phyloP scores from a whole-genome alignment of 2,329 filamentous ascomycete species.

The Tolypocladium pustulatum region DNA sequence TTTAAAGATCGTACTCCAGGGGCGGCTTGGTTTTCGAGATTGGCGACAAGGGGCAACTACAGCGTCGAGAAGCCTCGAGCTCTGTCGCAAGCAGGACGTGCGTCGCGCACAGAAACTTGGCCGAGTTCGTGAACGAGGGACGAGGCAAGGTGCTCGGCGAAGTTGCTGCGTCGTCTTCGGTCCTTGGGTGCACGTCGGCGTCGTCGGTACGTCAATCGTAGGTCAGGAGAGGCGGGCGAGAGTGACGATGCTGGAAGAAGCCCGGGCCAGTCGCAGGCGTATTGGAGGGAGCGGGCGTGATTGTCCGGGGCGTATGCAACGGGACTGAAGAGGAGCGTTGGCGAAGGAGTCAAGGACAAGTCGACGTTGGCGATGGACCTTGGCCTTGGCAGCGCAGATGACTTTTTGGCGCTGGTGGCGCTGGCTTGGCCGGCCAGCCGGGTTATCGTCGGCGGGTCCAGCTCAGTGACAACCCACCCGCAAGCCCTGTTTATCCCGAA shows the following conservation, averaged over 20 bases:
- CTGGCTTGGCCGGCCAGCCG: background rate
- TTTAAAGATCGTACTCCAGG: constrained; percentile 5
- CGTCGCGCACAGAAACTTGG: background rate
- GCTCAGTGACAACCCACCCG: background rate
- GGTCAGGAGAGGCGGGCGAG: background rate
- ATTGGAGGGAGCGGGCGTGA: background rate
- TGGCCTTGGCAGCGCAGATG: background rate
- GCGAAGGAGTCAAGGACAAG: background rate
- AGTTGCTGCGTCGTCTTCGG: background rate
- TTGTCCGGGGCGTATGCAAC: background rate
- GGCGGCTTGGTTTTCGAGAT: background rate
- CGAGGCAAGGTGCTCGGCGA: background rate
- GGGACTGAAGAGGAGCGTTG: background rate
- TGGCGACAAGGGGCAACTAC: background rate
- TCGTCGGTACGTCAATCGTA: background rate
- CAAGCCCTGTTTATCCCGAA: background rate
- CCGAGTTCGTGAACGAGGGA: background rate
- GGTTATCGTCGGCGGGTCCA: constrained; percentile 1
- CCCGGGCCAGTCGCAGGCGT: background rate
- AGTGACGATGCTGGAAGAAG: background rate
- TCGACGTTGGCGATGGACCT: background rate
- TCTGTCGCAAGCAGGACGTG: background rate
- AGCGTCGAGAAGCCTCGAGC: background rate
- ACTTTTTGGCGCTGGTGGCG: background rate
- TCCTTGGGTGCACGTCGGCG: background rate